Percentiles rank a stretch among this genome's conserved stretches.
These are phyloP conservation scores for slime mould (Dictyostelium discoideum) DNA, from an alignment of 78 protist species.

Conservation along the genomic window dicty_2.7 NC_007091.3:4955001-4955500, in stretches of 20 bases:
- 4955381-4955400: constrained; percentile 1
- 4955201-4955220: background rate
- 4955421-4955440: no score
- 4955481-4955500: no score
- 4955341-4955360: background rate
- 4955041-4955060: background rate
- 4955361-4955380: background rate
- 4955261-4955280: constrained; percentile 8
- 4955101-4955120: constrained; percentile 1
- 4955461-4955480: no score
- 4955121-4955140: constrained; percentile 10
- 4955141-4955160: constrained; percentile 7
- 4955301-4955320: background rate
- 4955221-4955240: constrained; percentile 22
- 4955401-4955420: background rate
- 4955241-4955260: background rate
- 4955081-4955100: background rate
- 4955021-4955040: background rate
- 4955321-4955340: background rate
- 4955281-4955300: background rate
- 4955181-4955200: background rate
- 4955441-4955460: no score
- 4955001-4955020: background rate
- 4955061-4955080: background rate
- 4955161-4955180: background rate